Evolutionary conservation across 2,329 filamentous ascomycete species (phyloP).

Genomic region (Sordariomycetes sp.): DNA sequence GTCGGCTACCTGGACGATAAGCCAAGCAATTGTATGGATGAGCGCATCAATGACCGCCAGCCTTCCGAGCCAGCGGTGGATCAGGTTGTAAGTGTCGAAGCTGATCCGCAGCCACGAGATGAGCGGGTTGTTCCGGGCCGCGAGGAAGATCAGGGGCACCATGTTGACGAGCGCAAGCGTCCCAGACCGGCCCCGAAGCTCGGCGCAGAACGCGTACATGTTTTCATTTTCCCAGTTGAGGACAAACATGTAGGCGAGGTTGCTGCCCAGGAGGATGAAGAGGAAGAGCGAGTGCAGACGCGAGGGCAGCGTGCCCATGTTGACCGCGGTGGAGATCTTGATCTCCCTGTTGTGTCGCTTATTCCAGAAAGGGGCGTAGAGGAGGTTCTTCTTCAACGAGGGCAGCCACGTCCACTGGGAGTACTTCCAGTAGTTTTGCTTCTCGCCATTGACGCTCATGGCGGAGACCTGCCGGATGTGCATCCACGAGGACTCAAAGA

Average conservation of each 20-base stretch:
- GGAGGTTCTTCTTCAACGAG: conserved; percentile 44
- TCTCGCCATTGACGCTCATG: conserved; percentile 36
- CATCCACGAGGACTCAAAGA: conserved; percentile 39
- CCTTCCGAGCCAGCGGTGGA: conserved; percentile 70
- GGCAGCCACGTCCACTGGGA: conserved; percentile 49
- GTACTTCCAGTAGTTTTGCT: conserved; percentile 45
- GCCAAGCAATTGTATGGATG: conserved; percentile 57
- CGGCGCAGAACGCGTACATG: conserved; percentile 45
- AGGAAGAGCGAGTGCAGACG: conserved; percentile 49
- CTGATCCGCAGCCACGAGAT: conserved; percentile 60
- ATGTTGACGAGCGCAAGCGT: conserved; percentile 63
- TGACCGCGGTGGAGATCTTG: conserved; percentile 43
- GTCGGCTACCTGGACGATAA: conserved; percentile 54
- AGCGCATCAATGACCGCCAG: conserved; percentile 60
- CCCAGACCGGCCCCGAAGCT: conserved; percentile 56
- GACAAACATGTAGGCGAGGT: conserved; percentile 47
- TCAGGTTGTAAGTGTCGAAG: conserved; percentile 72
- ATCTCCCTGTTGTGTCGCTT: conserved; percentile 59
- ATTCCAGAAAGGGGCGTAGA: conserved; percentile 46
- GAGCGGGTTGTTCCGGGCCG: conserved; percentile 66
- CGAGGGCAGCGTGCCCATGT: conserved; percentile 52
- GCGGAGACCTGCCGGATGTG: conserved; percentile 45
- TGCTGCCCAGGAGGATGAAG: conserved; percentile 42
- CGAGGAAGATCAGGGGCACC: conserved; percentile 61
- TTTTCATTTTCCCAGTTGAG: conserved; percentile 47